phyloP scores from a whole-genome alignment of 495 filamentous ascomycete species.

The Penicillium subrubescens region DNA sequence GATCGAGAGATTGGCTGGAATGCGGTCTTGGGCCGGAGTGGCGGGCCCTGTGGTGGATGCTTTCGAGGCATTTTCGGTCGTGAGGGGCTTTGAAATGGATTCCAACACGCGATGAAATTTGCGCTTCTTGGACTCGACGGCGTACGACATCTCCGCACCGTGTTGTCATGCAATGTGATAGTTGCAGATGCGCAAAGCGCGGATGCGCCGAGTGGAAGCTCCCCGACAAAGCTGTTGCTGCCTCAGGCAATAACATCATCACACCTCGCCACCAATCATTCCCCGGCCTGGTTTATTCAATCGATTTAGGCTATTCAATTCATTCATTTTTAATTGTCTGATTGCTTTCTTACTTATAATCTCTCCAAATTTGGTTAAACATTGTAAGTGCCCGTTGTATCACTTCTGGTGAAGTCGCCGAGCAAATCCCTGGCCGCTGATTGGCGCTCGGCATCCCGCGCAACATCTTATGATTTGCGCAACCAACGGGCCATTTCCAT shows the following conservation, averaged over 20 bases:
- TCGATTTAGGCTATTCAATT: background rate
- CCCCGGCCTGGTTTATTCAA: background rate
- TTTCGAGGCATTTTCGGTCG: constrained; percentile 24
- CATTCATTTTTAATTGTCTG: background rate
- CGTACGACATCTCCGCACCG: constrained; percentile 49
- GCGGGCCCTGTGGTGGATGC: constrained; percentile 27
- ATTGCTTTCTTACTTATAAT: background rate
- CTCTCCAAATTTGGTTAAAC: background rate
- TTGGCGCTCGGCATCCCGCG: constrained; percentile 26
- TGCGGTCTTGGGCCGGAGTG: constrained; percentile 30
- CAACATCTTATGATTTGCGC: constrained; percentile 23
- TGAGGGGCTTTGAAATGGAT: constrained; percentile 43
- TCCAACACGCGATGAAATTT: constrained; percentile 62
- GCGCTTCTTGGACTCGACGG: constrained; percentile 55
- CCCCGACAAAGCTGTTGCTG: constrained; percentile 2
- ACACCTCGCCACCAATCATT: background rate
- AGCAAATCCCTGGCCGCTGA: constrained; percentile 29
- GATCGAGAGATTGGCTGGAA: constrained; percentile 35
- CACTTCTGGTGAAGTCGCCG: background rate
- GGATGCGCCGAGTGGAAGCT: constrained; percentile 7
- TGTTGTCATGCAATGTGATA: background rate
- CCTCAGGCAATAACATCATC: constrained; percentile 25
- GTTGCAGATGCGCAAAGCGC: constrained; percentile 1
- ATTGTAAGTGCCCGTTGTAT: background rate
- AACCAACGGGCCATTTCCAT: constrained; percentile 12